Evolutionary conservation across 805 yeast species (phyloP).

Genomic region (Starmerella stigmatis): DNA sequence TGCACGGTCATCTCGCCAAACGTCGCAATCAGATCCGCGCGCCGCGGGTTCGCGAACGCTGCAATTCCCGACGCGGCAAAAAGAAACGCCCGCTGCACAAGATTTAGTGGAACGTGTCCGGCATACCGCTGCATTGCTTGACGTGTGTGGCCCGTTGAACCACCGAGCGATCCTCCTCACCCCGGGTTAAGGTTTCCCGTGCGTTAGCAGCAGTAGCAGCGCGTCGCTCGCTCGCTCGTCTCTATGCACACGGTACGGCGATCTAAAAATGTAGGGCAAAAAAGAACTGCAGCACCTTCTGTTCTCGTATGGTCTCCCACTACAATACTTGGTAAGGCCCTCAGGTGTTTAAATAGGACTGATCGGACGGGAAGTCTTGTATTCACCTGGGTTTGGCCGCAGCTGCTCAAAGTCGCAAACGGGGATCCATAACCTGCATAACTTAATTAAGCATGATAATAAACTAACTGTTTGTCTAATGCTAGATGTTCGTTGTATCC

Average conservation of each 20-base stretch:
- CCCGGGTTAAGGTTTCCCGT: no score
- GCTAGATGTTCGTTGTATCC: no score
- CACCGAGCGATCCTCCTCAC: no score
- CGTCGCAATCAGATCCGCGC: constrained; percentile 35
- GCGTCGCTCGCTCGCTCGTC: background rate
- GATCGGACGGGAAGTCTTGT: constrained; percentile 3
- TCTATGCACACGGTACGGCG: background rate
- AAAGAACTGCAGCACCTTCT: constrained; percentile 5
- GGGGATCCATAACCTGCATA: no score
- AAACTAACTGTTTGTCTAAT: no score
- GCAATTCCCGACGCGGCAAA: constrained; percentile 67
- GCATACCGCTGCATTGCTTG: constrained; percentile 19
- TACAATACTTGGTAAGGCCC: constrained; percentile 3
- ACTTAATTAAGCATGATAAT: no score
- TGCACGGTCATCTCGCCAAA: constrained; percentile 83
- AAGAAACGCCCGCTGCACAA: constrained; percentile 51
- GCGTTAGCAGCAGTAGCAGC: background rate
- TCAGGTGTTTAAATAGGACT: constrained; percentile 3
- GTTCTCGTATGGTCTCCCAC: constrained; percentile 9
- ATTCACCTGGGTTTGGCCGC: constrained; percentile 2
- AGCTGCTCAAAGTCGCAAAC: no score
- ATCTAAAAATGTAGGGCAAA: background rate
- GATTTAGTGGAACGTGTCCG: constrained; percentile 48
- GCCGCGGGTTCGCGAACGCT: constrained; percentile 40
- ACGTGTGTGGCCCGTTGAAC: background rate